Evolutionary conservation across 179 eudicot genomes (phyloP).

Genomic region (Nepenthes alata): DNA sequence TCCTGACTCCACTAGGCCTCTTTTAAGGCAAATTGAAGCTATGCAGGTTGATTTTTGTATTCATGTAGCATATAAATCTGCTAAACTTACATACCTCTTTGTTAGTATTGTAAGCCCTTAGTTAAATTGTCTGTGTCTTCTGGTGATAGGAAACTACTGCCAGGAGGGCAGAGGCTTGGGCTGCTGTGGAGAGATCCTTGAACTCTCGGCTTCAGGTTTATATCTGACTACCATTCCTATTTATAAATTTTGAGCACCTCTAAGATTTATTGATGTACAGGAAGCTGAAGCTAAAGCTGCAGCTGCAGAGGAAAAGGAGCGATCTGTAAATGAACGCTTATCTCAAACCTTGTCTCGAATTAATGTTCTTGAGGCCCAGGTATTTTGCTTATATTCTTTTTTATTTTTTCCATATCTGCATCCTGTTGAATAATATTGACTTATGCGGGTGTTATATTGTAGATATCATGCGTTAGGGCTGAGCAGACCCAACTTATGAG

Average conservation of each 20-base stretch:
- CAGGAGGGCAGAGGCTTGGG: constrained; percentile 87
- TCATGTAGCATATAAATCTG: background rate
- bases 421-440: constrained; percentile 7
- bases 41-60: constrained; percentile 53
- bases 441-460: constrained; percentile 19
- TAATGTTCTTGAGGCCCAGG: constrained; percentile 99
- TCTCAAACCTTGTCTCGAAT: constrained; percentile 92
- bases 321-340: constrained; percentile 79
- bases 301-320: constrained; percentile 85
- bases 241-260: background rate
- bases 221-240: background rate
- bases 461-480: constrained; percentile 93
- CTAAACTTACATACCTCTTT: no score
- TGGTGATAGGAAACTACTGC: constrained; percentile 66
- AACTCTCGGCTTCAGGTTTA: constrained; percentile 84
- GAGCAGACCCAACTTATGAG: constrained; percentile 86
- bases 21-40: constrained; percentile 92
- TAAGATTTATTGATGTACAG: constrained; percentile 27
- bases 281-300: constrained; percentile 98
- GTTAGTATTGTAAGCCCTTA: no score
- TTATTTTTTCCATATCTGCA: background rate
- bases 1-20: constrained; percentile 99
- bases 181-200: constrained; percentile 87
- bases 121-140: constrained; percentile 7
- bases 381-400: constrained; percentile 13